These are phyloP conservation scores for Chenopodium berlandieri DNA, from an alignment of 148 eudicot species.

Conservation along the genomic window DNA sequence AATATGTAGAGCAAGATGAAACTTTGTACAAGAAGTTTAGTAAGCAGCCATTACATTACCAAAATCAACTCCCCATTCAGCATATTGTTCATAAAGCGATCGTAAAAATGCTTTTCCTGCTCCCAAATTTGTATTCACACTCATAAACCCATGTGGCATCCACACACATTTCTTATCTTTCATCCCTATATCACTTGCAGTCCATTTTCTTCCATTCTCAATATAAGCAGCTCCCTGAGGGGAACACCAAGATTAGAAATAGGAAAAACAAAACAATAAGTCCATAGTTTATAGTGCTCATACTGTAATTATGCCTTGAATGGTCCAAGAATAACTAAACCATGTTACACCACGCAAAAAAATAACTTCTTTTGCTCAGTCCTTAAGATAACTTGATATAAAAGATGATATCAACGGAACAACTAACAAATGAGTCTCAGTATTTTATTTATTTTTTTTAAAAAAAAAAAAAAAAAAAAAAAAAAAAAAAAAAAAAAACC, in stretches of 20 bases:
- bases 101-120: constrained; percentile 95
- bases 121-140: constrained; percentile 67
- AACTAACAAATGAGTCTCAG: not conserved
- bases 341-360: not conserved
- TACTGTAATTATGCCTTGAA: not conserved
- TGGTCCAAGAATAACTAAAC: not conserved
- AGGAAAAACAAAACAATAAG: not conserved
- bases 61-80: constrained; percentile 95
- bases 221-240: constrained; percentile 65
- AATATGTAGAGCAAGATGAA: not conserved
- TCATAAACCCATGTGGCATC: constrained; percentile 96
- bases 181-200: constrained; percentile 74
- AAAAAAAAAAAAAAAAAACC: not conserved
- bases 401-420: not conserved
- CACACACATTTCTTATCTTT: constrained; percentile 76
- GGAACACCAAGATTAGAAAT: not conserved
- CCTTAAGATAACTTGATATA: not conserved
- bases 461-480: not conserved
- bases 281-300: not conserved
- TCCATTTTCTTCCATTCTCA: constrained; percentile 66
- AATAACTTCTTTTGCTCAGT: not conserved
- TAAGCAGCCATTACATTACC: constrained; percentile 40
- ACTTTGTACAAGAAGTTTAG: not conserved
- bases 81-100: constrained; percentile 89
- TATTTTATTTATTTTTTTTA: not conserved